Conservation (phyloP, 306 rosid species). For the Corylus americana region DNA sequence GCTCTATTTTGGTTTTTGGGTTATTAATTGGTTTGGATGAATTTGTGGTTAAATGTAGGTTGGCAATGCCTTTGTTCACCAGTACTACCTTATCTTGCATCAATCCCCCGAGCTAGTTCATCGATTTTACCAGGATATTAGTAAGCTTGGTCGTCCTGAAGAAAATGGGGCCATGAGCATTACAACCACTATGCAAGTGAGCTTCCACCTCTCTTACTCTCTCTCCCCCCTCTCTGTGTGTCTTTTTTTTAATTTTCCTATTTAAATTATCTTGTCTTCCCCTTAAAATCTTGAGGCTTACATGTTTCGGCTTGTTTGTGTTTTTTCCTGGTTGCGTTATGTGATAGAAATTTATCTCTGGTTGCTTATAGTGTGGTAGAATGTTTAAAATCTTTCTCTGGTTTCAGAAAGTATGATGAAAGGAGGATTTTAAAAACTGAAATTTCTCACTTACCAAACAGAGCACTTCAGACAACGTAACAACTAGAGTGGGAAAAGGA, state of each 20-base stretch:
- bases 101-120: conserved; percentile 80
- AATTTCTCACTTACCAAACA: not conserved
- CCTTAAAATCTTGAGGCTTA: not conserved
- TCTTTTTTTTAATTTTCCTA: not conserved
- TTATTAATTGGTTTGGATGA: conserved; percentile 18
- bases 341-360: not conserved
- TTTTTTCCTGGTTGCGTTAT: not conserved
- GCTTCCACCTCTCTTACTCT: conserved; percentile 21
- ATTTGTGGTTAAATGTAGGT: conserved; percentile 46
- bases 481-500: not conserved
- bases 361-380: not conserved
- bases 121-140: conserved; percentile 77
- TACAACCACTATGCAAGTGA: conserved; percentile 77
- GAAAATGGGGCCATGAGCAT: conserved; percentile 61
- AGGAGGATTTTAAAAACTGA: not conserved
- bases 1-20: not conserved
- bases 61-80: conserved; percentile 87
- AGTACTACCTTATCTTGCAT: conserved; percentile 78
- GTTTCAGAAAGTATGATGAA: not conserved
- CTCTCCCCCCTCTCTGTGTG: not conserved
- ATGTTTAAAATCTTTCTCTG: not conserved
- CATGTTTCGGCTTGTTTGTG: not conserved
- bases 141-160: conserved; percentile 80
- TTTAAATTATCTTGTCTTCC: not conserved
- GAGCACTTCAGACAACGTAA: not conserved